phyloP scores from a whole-genome alignment of 2,329 filamentous ascomycete genomes.

The Cercospora sp. region DNA sequence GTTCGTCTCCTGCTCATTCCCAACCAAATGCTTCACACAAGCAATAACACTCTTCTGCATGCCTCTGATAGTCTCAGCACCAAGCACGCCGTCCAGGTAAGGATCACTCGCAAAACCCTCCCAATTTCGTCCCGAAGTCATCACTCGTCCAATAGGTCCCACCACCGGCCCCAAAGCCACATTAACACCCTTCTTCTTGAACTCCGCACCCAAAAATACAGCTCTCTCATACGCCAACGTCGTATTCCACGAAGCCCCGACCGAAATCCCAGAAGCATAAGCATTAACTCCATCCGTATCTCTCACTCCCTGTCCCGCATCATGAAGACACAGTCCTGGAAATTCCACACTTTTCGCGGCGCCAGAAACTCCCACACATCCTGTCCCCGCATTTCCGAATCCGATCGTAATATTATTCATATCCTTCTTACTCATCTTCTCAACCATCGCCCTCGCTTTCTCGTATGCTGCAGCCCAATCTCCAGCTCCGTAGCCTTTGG shows the following conservation, averaged over 20 bases:
- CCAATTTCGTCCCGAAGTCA: constrained; percentile 68
- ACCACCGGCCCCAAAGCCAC: constrained; percentile 68
- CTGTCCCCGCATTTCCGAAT: constrained; percentile 32
- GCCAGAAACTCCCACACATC: constrained; percentile 42
- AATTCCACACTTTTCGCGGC: constrained; percentile 41
- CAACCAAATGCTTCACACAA: constrained; percentile 59
- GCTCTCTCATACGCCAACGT: constrained; percentile 55
- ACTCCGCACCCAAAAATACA: constrained; percentile 58
- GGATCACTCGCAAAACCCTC: constrained; percentile 73
- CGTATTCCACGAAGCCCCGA: constrained; percentile 54
- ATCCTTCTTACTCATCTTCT: constrained; percentile 40
- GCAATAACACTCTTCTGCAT: constrained; percentile 61
- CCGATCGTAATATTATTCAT: constrained; percentile 43
- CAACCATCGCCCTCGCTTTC: constrained; percentile 36
- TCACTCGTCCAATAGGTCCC: constrained; percentile 69
- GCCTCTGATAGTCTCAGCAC: constrained; percentile 54
- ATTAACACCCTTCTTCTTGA: constrained; percentile 56
- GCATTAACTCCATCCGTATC: constrained; percentile 46
- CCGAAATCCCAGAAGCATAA: constrained; percentile 46
- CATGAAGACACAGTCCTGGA: constrained; percentile 45
- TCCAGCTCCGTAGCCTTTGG: constrained; percentile 36
- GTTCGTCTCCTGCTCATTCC: constrained; percentile 52
- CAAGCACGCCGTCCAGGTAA: constrained; percentile 58
- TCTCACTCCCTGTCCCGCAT: constrained; percentile 47
- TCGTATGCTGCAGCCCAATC: constrained; percentile 38